Evolutionary conservation across 345 rosid genomes (phyloP).

Genomic region (Limnanthes douglasii): DNA sequence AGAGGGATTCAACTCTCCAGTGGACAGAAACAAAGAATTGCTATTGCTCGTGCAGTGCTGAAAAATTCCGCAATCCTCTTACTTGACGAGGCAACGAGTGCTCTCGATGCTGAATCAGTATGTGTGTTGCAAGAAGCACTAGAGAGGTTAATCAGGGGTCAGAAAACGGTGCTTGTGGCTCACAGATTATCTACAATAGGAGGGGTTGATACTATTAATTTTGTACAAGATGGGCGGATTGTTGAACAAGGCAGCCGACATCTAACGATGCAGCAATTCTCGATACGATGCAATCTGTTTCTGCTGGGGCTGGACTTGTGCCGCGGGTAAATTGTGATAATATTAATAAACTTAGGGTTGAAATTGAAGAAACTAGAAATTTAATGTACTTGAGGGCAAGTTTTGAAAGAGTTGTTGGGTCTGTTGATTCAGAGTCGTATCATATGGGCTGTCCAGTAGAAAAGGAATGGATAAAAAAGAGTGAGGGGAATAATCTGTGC

Average conservation of each 20-base stretch:
- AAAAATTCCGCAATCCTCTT: conserved; percentile 83
- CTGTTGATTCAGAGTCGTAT: too few species aligned
- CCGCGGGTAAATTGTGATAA: too few species aligned
- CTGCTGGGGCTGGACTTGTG: too few species aligned
- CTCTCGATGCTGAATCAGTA: conserved; percentile 95
- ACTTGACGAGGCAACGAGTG: conserved; percentile 95
- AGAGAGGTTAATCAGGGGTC: conserved; percentile 91
- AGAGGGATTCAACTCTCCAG: conserved; percentile 97
- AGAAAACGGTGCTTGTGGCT: conserved; percentile 87
- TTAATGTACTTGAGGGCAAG: too few species aligned
- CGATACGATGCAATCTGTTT: too few species aligned
- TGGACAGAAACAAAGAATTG: conserved; percentile 96
- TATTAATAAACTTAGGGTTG: too few species aligned
- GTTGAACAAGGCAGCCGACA: conserved; percentile 97
- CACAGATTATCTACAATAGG: conserved; percentile 90
- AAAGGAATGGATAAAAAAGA: too few species aligned
- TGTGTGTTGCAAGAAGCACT: conserved; percentile 94
- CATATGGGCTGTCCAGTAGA: too few species aligned
- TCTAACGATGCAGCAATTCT: too few species aligned
- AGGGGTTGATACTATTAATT: conserved; percentile 81
- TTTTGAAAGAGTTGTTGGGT: too few species aligned
- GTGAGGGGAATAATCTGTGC: too few species aligned
- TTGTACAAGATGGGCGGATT: conserved; percentile 85
- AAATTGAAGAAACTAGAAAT: too few species aligned
- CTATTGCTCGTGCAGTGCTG: conserved; percentile 91